Base-by-base conservation (phyloP, 2,329 filamentous ascomycete genomes). In the Drechslerella dactyloides region DNA sequence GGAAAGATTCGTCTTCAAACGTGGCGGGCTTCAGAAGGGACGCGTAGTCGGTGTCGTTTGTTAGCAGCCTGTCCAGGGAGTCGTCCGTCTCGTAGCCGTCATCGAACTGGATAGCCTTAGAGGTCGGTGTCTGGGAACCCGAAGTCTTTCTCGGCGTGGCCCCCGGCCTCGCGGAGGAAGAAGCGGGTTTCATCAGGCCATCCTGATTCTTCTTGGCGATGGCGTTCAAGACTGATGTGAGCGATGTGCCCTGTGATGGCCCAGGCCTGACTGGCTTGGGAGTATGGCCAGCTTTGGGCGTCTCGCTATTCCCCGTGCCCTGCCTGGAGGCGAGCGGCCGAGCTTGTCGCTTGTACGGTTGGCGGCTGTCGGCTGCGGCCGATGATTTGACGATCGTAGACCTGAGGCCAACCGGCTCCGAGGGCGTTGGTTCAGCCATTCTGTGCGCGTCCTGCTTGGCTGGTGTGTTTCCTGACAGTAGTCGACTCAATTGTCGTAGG, bases 21-120 rank as follows among this genome's bases (percentile, higher is more conserved):
- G 52, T 17, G 10, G 69, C 62, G 37, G 69, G 69, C 15, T 57
- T 57, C 11, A 73, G 55, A 3, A 73, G 37, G 51, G 69, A 66
- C 17, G 55, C 51, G 51, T 66, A 73, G 35, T 73, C 69, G 1
- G 69, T 73, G 51, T 73, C 69, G 35, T 73, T 56, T 11, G 52
- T 40, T 11, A 73, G 17, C 24, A 73, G 69, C 15, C 69, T 19
- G 33, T 73, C 69, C 11, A 73, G 61, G 2, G 69, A 73, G 54
- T 73, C 69, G 56, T 73, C 69, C 33, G 69, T 73, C 53, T 73
- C 61, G 24, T 73, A 73, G 23, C 57, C 69, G 17, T 73, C 69
- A 37, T 73, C 61, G 37, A 70, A 70, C 42, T 64, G 61, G 54
- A 60, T 60, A 21, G 54, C 55, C 46, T 56, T 56, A 7, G 66